Evolutionary conservation across 305 asterid genomes (phyloP).

Genomic region (Galium porrigens): DNA sequence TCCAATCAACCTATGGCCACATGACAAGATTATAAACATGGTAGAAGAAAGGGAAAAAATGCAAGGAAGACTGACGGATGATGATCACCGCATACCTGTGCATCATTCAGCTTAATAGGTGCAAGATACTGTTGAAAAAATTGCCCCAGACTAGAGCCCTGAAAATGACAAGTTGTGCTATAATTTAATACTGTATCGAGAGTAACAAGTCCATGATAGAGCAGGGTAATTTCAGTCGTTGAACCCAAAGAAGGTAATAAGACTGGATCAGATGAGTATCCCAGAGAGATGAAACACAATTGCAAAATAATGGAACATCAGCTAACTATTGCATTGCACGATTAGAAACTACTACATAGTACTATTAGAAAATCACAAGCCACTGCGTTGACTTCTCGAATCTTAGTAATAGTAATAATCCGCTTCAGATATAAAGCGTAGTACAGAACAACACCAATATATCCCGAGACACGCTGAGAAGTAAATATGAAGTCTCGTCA

Average conservation of each 20-base stretch:
- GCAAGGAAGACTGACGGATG: conserved; percentile 6
- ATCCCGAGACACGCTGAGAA: too few species aligned
- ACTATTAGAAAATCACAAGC: neutral
- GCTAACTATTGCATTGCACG: neutral
- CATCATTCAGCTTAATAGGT: conserved; percentile 83
- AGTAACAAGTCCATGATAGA: too few species aligned
- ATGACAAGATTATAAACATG: conserved; percentile 9
- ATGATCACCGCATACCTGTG: conserved; percentile 42
- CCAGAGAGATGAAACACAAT: neutral
- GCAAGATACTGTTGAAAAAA: conserved; percentile 79
- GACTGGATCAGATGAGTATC: neutral
- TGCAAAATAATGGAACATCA: neutral
- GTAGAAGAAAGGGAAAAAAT: conserved; percentile 12
- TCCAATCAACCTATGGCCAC: conserved; percentile 71
- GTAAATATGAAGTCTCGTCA: neutral
- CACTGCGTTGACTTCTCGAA: neutral
- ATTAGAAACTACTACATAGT: neutral
- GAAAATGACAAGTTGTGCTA: conserved; percentile 5
- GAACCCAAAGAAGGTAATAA: neutral
- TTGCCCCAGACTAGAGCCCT: conserved; percentile 99
- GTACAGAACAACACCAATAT: too few species aligned
- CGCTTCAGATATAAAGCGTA: too few species aligned
- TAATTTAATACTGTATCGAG: neutral
- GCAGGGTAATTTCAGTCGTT: neutral
- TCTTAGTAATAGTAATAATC: too few species aligned